Evolutionary conservation across 2,329 filamentous ascomycete genomes (phyloP), one percentile per base, ranked within the genome.

Genomic region (Paracorniculantispora psalliotae): DNA sequence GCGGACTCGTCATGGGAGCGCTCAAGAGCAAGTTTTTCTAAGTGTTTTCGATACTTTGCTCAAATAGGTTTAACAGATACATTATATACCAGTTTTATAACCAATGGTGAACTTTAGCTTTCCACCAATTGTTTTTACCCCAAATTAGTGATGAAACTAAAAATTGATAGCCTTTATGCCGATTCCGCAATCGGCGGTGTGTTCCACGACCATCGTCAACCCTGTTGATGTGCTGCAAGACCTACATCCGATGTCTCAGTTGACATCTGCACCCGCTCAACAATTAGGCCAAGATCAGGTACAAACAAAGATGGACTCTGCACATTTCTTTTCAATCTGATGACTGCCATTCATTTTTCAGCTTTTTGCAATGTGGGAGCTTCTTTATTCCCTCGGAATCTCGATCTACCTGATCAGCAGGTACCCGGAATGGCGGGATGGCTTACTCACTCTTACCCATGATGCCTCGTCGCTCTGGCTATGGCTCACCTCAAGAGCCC

Each of bases 1-100:
- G 86, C 70, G 92, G 90, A 63, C 79, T 94, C 63, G 78, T 96
- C 15, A 75, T 96, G 65, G 91, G 92, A 1, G 79, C 82, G 61
- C 74, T 87, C 19, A 86, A 84, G 69, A 78, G 82, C 68, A 85
- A 85, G 67, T 86, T 85, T 51, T 73, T 75, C 57, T 75, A 41
- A 56, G n/a, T 19, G 2, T 33, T 25, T 21, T 15, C 23, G 9
- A 15, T 30, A 6, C 37, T 46, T 37, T 47, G 7, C n/a, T 9
- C 9, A 25, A 23, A 2, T n/a, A 33, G 47, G n/a, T 50, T 19
- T 41, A 19, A 23, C 6, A 41, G 33, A 37, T n/a, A n/a, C n/a
- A 5, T 37, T 37, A 37, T 37, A 37, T 37, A 37, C 33, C 33
- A 37, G 17, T 3, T 37, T 37, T 12, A 37, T 37, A 15, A 37